Percentiles rank a stretch among this genome's conserved stretches.
Conservation (phyloP, 1,284 basidiomycete genomes). For the Hypsizygus ulmarius region DNA sequence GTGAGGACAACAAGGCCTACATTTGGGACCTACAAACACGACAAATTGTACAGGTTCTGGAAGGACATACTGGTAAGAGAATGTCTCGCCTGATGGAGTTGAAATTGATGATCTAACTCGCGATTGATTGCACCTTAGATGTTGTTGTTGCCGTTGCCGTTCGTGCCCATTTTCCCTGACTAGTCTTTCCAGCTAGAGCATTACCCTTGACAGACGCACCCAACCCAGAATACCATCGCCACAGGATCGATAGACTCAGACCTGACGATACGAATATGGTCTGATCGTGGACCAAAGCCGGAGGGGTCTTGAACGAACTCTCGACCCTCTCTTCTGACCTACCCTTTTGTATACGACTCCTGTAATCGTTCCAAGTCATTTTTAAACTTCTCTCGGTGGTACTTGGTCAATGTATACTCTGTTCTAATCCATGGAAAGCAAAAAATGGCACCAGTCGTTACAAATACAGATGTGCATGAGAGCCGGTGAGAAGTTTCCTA, state of each 20-base stretch:
- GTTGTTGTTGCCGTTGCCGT: conserved; percentile 77
- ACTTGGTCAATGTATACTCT: neutral
- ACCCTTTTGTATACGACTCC: neutral
- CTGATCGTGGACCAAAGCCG: conserved; percentile 42
- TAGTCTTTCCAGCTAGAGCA: conserved; percentile 18
- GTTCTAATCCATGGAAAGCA: conserved; percentile 3
- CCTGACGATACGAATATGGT: conserved; percentile 77
- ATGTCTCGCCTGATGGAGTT: conserved; percentile 4
- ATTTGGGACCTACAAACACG: conserved; percentile 92
- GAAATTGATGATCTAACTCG: neutral
- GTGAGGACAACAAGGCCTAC: conserved; percentile 87
- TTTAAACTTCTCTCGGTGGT: conserved; percentile 10
- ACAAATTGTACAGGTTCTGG: conserved; percentile 74
- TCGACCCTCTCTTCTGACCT: neutral
- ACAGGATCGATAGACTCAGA: conserved; percentile 82
- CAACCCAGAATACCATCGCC: conserved; percentile 79
- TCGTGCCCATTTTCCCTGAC: conserved; percentile 17
- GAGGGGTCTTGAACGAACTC: neutral
- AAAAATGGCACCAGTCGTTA: conserved; percentile 5
- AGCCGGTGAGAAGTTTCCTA: neutral
- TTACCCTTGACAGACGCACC: conserved; percentile 60
- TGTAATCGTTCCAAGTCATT: neutral
- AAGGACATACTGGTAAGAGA: conserved; percentile 74
- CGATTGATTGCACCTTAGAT: conserved; percentile 39
- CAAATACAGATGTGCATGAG: conserved; percentile 8